These are phyloP conservation scores for Flaveria floridana DNA, from an alignment of 140 eudicot species.

Conservation along the genomic window DNA sequence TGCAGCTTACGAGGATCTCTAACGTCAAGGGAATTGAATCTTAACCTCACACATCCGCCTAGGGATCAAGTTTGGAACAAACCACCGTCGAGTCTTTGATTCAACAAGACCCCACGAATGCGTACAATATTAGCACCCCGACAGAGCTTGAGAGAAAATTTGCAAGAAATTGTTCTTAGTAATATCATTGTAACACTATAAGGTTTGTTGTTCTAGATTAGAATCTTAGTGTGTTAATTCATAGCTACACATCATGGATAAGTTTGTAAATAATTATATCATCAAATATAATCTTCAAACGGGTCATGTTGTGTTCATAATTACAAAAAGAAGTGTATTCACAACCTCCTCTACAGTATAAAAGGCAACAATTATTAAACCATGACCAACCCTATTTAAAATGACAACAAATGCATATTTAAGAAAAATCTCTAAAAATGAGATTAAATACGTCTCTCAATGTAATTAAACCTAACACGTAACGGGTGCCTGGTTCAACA, in stretches of 20 bases:
- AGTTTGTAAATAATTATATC: background rate
- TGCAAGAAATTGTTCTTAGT: too few relatives aligned
- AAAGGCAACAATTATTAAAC: background rate
- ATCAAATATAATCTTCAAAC: background rate
- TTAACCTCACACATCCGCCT: too few relatives aligned
- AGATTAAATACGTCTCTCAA: constrained; percentile 56
- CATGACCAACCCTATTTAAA: constrained; percentile 11
- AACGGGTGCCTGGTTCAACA: constrained; percentile 41
- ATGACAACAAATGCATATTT: constrained; percentile 4
- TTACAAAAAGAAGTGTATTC: constrained; percentile 12
- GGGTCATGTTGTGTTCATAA: constrained; percentile 4
- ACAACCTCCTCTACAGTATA: constrained; percentile 12
- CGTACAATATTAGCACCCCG: too few relatives aligned
- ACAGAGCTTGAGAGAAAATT: too few relatives aligned
- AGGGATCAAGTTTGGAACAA: too few relatives aligned
- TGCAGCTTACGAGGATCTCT: too few relatives aligned
- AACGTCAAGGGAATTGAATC: too few relatives aligned
- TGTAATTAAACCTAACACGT: constrained; percentile 64
- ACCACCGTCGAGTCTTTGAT: too few relatives aligned
- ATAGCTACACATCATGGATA: background rate
- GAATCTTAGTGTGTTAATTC: background rate
- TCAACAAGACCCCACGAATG: too few relatives aligned
- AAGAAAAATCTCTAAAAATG: constrained; percentile 39
- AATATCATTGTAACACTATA: background rate
- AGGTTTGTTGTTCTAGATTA: too few relatives aligned